Conservation (phyloP, 495 filamentous ascomycete species). For the Lophiostoma macrostomum region DNA sequence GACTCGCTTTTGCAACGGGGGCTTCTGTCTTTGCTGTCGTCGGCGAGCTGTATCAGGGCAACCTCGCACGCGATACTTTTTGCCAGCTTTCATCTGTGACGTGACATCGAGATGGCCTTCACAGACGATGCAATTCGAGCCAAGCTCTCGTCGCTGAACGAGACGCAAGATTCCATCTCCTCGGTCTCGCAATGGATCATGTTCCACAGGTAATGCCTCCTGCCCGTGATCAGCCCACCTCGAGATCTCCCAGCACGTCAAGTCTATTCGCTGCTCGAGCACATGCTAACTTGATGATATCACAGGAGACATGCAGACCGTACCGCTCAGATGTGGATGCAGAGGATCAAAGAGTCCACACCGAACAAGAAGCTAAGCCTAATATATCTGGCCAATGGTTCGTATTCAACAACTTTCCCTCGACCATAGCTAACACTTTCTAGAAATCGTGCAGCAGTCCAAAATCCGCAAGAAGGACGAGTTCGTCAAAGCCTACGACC, state of each 20-base stretch:
- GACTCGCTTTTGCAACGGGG: too few species aligned
- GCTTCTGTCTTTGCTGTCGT: too few species aligned
- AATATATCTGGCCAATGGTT: constrained; percentile 94
- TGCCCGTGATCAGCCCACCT: too few species aligned
- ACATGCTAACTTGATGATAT: constrained; percentile 11
- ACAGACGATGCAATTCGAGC: constrained; percentile 89
- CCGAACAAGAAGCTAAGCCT: constrained; percentile 83
- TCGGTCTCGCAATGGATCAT: constrained; percentile 97
- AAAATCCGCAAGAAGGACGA: constrained; percentile 87
- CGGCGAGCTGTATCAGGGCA: too few species aligned
- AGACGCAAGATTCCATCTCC: constrained; percentile 93
- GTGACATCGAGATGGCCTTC: constrained; percentile 67
- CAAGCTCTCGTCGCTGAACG: constrained; percentile 91
- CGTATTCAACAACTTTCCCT: constrained; percentile 22
- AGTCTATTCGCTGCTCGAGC: too few species aligned
- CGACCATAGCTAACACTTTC: constrained; percentile 4
- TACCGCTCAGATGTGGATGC: constrained; percentile 84
- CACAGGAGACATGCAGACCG: constrained; percentile 81
- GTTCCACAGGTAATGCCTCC: constrained; percentile 77
- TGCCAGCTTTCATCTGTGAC: neutral
- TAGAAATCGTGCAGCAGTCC: constrained; percentile 94
- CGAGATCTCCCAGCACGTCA: too few species aligned
- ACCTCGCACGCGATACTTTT: too few species aligned
- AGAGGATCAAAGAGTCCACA: constrained; percentile 78
- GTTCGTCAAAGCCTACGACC: constrained; percentile 85